phyloP scores from a whole-genome alignment of 164 flowering plant genomes.

The Warburgia ugandensis region DNA sequence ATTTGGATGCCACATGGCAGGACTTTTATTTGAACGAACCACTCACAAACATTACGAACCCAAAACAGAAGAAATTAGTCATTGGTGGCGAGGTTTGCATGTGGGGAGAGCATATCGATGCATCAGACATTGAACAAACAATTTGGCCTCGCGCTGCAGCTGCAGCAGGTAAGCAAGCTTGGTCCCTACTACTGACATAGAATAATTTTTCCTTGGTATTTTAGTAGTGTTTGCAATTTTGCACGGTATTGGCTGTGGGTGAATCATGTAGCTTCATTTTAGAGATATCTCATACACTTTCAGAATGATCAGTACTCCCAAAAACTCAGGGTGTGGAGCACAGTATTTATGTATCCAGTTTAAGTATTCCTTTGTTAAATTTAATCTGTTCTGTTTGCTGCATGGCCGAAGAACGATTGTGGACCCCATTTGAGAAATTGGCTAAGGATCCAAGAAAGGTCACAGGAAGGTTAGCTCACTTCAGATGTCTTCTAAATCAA shows the following conservation, averaged over 20 bases:
- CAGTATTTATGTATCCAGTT: too few relatives aligned
- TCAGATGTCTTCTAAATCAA: constrained; percentile 75
- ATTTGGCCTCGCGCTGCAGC: constrained; percentile 99
- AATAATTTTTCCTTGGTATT: too few relatives aligned
- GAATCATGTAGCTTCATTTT: too few relatives aligned
- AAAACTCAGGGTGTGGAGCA: too few relatives aligned
- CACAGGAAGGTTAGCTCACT: constrained; percentile 50
- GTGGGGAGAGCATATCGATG: constrained; percentile 85
- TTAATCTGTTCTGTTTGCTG: too few relatives aligned
- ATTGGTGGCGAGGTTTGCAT: constrained; percentile 87
- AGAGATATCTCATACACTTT: too few relatives aligned
- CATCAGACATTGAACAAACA: constrained; percentile 74
- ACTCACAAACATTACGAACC: constrained; percentile 49
- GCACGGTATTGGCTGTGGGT: too few relatives aligned
- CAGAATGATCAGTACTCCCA: too few relatives aligned
- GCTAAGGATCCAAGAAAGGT: constrained; percentile 56
- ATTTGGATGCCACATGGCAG: constrained; percentile 62
- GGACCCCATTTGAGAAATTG: constrained; percentile 58
- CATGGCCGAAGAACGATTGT: constrained; percentile 55
- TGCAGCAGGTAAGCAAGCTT: constrained; percentile 62
- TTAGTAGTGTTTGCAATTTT: too few relatives aligned
- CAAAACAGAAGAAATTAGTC: constrained; percentile 48
- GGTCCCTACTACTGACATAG: too few relatives aligned
- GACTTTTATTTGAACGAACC: constrained; percentile 69
- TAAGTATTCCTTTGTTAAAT: too few relatives aligned